Evolutionary conservation across 2,329 filamentous ascomycete genomes (phyloP).

Genomic region (Trichoderma atrobrunneum): DNA sequence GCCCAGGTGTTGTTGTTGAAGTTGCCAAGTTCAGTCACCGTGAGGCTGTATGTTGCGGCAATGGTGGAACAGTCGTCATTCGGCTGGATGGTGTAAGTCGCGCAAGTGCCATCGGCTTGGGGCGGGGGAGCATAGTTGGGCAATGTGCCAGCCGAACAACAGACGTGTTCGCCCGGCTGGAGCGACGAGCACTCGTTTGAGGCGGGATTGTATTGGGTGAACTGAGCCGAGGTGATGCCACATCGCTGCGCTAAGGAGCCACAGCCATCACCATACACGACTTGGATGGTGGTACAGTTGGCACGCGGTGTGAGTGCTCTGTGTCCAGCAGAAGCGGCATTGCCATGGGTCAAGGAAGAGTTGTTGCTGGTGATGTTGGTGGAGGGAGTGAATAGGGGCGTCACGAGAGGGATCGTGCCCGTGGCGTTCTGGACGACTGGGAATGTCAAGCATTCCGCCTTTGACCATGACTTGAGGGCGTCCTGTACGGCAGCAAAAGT

Average conservation of each 20-base stretch:
- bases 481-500: conserved; percentile 33
- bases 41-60: conserved; percentile 24
- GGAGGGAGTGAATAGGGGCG: no score
- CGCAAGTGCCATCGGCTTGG: conserved; percentile 36
- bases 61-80: conserved; percentile 36
- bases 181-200: conserved; percentile 33
- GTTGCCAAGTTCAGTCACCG: conserved; percentile 21
- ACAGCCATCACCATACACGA: neutral
- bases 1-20: conserved; percentile 31
- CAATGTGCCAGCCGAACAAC: conserved; percentile 36
- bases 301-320: neutral
- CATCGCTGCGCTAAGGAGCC: neutral
- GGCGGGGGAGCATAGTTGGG: conserved; percentile 30
- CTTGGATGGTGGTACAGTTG: neutral
- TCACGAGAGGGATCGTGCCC: neutral
- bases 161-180: conserved; percentile 33
- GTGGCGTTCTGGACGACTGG: neutral
- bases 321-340: neutral
- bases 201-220: conserved; percentile 38
- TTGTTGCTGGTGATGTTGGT: no score
- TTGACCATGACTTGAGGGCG: conserved; percentile 31
- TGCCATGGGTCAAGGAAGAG: no score
- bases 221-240: neutral
- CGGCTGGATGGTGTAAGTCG: conserved; percentile 30
- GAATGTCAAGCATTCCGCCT: conserved; percentile 29